A percentile compares a stretch with the other conserved stretches of the same genome.
These are phyloP conservation scores for Xylariaceae sp. DNA, from an alignment of 2,329 filamentous ascomycete species.

Conservation along the genomic window DNA sequence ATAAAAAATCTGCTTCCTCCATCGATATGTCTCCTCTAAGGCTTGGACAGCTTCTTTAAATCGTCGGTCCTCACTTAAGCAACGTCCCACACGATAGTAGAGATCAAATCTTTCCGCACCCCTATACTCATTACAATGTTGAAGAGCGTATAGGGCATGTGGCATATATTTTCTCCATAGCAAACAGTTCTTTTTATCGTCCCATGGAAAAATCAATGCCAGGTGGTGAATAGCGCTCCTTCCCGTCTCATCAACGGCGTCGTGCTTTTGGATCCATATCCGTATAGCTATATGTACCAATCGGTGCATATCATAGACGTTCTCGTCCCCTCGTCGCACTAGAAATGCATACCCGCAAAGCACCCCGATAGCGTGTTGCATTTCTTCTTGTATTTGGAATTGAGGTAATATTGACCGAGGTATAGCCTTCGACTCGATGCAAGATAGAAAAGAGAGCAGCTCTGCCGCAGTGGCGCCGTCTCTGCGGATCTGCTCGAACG, in stretches of 20 bases:
- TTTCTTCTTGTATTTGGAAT: conserved; percentile 6
- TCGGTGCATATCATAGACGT: conserved; percentile 35
- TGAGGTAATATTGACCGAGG: conserved; percentile 32
- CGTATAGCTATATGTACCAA: conserved; percentile 33
- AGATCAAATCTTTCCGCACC: conserved; percentile 19
- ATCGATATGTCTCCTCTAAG: conserved; percentile 9
- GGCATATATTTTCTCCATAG: conserved; percentile 27
- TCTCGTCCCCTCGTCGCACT: conserved; percentile 16
- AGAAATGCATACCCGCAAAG: conserved; percentile 34
- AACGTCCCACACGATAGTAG: conserved; percentile 17
- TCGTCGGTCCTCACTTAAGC: conserved; percentile 20
- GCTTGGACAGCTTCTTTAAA: conserved; percentile 13
- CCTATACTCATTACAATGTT: conserved; percentile 13
- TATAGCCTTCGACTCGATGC: conserved; percentile 38
- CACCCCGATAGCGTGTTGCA: conserved; percentile 29
- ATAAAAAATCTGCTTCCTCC: neutral
- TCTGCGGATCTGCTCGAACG: conserved; percentile 36
- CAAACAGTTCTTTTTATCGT: conserved; percentile 12
- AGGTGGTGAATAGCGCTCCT: neutral
- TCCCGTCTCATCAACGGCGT: neutral
- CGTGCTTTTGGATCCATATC: conserved; percentile 26
- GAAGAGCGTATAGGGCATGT: conserved; percentile 25
- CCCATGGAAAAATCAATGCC: conserved; percentile 3
- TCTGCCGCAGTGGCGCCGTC: conserved; percentile 29
- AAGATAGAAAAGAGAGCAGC: conserved; percentile 37